Base-by-base conservation (phyloP, 2,329 filamentous ascomycete genomes). In the Sodiomyces alkalinus region DNA sequence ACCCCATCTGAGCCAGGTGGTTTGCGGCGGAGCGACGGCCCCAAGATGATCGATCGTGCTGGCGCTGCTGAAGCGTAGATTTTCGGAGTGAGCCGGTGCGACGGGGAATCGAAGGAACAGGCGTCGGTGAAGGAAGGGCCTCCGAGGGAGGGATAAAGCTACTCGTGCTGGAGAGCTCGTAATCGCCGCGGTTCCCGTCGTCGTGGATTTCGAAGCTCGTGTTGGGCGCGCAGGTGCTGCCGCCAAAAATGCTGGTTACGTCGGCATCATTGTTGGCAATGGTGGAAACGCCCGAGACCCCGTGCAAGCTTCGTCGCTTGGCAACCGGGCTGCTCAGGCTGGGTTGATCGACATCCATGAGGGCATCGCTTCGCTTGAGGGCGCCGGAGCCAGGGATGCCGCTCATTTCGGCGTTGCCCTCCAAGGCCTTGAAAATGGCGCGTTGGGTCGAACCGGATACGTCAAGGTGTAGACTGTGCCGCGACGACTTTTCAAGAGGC, bases 351-450 rank as follows among this genome's bases (percentile, higher is more conserved):
- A 92, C 58, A 44, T 82, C 83, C 80, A 92, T 87, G 28, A 78
- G 77, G 23, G 80, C 78, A 56, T 96, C 87, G 46, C 79, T 87
- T 42, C 90, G 75, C 64, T 96, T 94, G 41, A 96, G 58, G 5
- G 87, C 86, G 47, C 87, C 93, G 5, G 78, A 74, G n/a, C 36
- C 36, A 35, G 74, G 72, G 13, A 68, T 60, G 12, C 68, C 60
- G 26, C 61, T 53, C 28, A 57, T 41, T 39, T 62, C 56, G 19
- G 39, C 47, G 26, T 52, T 57, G 12, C 49, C 48, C 28, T 72
- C 67, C 11, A 61, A 45, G n/a, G 68, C 48, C 37, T 64, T 64
- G 23, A 67, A 51, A 18, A 66, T 51, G 10, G 57, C 52, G 34
- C 60, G 55, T 36, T 66, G 61, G 4, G 64, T 60, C 15, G 66